Base-by-base conservation (phyloP, 208 protist species). In the Leishmania tropica region DNA sequence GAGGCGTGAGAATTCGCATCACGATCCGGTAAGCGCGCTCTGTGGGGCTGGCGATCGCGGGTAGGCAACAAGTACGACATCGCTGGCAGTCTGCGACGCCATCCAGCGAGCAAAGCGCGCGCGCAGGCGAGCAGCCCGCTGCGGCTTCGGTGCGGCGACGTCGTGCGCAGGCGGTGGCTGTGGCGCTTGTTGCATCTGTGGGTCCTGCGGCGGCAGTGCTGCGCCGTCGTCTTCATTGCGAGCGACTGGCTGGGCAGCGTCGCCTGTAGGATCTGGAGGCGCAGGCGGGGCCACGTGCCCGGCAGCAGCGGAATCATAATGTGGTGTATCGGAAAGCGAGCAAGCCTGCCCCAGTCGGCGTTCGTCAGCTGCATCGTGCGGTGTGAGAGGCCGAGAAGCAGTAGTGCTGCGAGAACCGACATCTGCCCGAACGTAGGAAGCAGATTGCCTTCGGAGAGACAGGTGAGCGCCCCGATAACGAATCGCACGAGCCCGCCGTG, bases 11-110 rank as follows among this genome's bases (percentile, higher is more conserved):
- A 3, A 31, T 15, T 24, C 11, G 45, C 45, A n/a, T 53, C 40
- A 74, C 17, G 24, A 54, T 47, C 24, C 37, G 19, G 19, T 31
- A 74, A 3, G 5, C 45, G 11, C 2, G 40, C 24, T 35, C 21
- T 56, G 15, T 2, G 75, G 6, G 6, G 53, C 35, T 1, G 81
- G 65, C 13, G 65, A 8, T 7, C 28, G 67, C 37, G 37, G 2
- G 54, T 80, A 60, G 54, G 58, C 56, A 6, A 80, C 81, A 48
- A 84, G 56, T 2, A 84, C 81, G 19, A 84, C 75, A 28, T 84
- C 81, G 1, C 51, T 80, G 24, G 81, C 67, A 58, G 65, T 60
- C 67, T 84, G 75, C n/a, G 75, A 84, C 40, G 75, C 81, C 35
- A 77, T 45, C 81, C 81, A 84, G 42, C 51, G 67, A 21, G 47